Evolutionary conservation across 768 basidiomycete species (phyloP).

Genomic region (Pholiota microspora): DNA sequence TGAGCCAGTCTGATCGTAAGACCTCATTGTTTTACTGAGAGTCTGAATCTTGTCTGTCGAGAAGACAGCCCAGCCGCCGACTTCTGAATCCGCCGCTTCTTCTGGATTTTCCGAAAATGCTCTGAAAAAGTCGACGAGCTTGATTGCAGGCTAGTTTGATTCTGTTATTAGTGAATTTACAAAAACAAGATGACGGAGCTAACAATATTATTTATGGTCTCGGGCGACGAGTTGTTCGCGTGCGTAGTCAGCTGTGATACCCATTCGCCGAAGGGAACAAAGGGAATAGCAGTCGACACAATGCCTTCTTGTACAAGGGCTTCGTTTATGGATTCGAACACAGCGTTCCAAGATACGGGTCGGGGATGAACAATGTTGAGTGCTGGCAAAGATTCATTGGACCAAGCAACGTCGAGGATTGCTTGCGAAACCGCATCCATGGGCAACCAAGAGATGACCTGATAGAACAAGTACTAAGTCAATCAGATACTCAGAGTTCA

Average conservation of each 20-base stretch:
- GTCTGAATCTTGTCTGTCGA: constrained; percentile 24
- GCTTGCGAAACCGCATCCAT: constrained; percentile 20
- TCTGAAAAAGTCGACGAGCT: neutral
- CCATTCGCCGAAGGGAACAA: neutral
- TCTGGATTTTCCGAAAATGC: constrained; percentile 12
- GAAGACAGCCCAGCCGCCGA: constrained; percentile 24
- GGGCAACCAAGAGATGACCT: constrained; percentile 35
- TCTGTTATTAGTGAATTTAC: neutral
- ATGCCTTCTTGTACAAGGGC: neutral
- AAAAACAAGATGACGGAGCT: neutral
- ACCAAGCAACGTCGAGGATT: constrained; percentile 2
- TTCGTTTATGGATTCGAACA: neutral
- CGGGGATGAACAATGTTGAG: neutral
- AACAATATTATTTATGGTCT: neutral
- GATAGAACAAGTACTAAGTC: no score
- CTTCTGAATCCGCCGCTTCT: constrained; percentile 9
- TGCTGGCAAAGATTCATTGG: neutral
- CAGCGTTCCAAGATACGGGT: neutral
- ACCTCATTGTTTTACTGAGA: constrained; percentile 32
- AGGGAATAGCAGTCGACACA: neutral
- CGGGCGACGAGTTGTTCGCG: neutral
- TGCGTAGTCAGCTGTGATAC: neutral
- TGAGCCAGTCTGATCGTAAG: constrained; percentile 20
- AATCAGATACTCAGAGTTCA: no score
- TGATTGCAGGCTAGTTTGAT: neutral